Evolutionary conservation across 805 yeast genomes (phyloP).

Genomic region (Cephaloascus albidus): DNA sequence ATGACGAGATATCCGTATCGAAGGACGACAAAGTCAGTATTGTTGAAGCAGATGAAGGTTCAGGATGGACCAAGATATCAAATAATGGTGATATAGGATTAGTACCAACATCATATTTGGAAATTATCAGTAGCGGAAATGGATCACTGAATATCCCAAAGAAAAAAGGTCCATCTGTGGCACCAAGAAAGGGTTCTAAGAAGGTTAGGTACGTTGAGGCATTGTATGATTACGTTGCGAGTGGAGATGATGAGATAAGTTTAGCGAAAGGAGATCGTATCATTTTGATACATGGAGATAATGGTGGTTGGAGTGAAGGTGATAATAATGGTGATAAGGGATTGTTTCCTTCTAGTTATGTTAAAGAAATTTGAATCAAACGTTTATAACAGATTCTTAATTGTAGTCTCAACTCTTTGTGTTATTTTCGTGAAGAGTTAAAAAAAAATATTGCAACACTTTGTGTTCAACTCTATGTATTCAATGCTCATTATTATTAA

Average conservation of each 20-base stretch:
- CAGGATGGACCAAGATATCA: conserved; percentile 78
- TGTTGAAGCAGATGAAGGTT: conserved; percentile 68
- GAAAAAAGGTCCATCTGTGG: conserved; percentile 68
- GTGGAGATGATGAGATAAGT: conserved; percentile 71
- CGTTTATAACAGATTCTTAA: too few relatives aligned
- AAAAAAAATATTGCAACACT: too few relatives aligned
- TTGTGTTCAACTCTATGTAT: too few relatives aligned
- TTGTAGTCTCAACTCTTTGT: too few relatives aligned
- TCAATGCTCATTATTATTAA: too few relatives aligned
- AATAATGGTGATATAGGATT: conserved; percentile 52
- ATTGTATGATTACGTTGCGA: conserved; percentile 66
- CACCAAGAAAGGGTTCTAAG: conserved; percentile 69
- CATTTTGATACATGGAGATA: conserved; percentile 51
- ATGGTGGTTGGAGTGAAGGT: conserved; percentile 95
- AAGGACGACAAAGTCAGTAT: conserved; percentile 57
- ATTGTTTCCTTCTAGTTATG: conserved; percentile 74
- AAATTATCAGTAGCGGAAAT: conserved; percentile 18
- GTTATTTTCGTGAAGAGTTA: too few relatives aligned
- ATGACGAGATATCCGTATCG: conserved; percentile 59
- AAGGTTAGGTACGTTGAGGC: conserved; percentile 58
- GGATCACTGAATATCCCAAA: conserved; percentile 10
- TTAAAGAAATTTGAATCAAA: conserved; percentile 21
- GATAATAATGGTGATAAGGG: conserved; percentile 61
- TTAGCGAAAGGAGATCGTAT: conserved; percentile 69
- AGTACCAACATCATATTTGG: conserved; percentile 78